Evolutionary conservation across 1,284 basidiomycete genomes (phyloP).

Genomic region (Leucoagaricus sp.): DNA sequence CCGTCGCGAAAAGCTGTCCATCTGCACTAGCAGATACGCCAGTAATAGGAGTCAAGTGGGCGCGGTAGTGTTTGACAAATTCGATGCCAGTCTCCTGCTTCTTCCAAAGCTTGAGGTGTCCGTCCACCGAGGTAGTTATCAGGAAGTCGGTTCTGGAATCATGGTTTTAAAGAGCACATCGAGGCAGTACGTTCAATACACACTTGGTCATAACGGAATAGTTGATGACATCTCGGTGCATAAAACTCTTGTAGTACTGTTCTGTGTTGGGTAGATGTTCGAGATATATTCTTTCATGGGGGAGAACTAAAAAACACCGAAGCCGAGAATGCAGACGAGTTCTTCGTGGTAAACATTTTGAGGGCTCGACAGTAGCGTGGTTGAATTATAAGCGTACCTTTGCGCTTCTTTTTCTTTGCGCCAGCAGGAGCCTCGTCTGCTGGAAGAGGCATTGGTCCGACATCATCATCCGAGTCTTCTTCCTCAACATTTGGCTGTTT

Average conservation of each 20-base stretch:
- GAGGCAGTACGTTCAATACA: constrained; percentile 23
- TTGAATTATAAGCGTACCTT: constrained; percentile 47
- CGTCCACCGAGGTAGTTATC: constrained; percentile 93
- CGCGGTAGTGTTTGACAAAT: constrained; percentile 93
- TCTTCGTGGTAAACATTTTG: constrained; percentile 13
- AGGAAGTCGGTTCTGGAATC: constrained; percentile 84
- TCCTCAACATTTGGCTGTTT: constrained; percentile 26
- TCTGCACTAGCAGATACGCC: constrained; percentile 89
- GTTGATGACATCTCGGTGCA: constrained; percentile 95
- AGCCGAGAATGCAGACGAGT: constrained; percentile 14
- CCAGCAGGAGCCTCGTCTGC: constrained; percentile 37
- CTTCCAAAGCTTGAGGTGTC: constrained; percentile 98
- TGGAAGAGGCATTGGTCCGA: constrained; percentile 78
- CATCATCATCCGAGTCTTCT: constrained; percentile 63
- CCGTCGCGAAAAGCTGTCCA: constrained; percentile 89
- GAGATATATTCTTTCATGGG: constrained; percentile 75
- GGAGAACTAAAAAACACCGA: constrained; percentile 39
- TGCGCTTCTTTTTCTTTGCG: constrained; percentile 68
- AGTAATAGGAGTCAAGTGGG: constrained; percentile 82
- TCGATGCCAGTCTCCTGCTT: constrained; percentile 93
- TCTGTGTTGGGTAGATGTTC: constrained; percentile 91
- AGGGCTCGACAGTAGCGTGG: constrained; percentile 42
- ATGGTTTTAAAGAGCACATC: not conserved
- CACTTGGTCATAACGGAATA: constrained; percentile 86
- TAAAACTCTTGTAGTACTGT: constrained; percentile 96